Percentiles rank a stretch among this genome's conserved stretches.
Conservation (phyloP, 495 filamentous ascomycete species). For the Bombardia bombarda region DNA sequence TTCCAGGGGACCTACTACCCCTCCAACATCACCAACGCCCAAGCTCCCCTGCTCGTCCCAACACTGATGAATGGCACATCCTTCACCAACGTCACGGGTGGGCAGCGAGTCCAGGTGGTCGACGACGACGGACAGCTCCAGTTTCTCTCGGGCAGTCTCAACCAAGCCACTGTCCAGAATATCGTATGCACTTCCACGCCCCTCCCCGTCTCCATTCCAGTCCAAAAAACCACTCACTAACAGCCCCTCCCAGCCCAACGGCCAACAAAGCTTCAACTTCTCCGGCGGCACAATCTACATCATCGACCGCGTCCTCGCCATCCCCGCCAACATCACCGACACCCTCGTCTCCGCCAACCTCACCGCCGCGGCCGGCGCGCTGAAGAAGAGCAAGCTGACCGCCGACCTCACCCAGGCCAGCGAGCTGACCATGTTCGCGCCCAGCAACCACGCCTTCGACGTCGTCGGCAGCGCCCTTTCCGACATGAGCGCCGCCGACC, state of each 20-base stretch:
- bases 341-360: conserved; percentile 44
- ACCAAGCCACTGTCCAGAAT: conserved; percentile 25
- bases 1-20: conserved; percentile 46
- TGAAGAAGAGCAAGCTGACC: conserved; percentile 37
- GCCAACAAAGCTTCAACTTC: conserved; percentile 47
- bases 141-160: conserved; percentile 31
- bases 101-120: conserved; percentile 29
- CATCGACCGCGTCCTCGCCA: conserved; percentile 49
- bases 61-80: conserved; percentile 44
- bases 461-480: conserved; percentile 41
- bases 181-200: conserved; percentile 13
- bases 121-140: conserved; percentile 24
- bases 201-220: conserved; percentile 7
- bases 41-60: conserved; percentile 35
- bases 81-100: conserved; percentile 39
- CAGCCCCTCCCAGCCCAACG: neutral
- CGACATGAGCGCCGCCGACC: conserved; percentile 36
- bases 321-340: conserved; percentile 44
- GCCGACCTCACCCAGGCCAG: conserved; percentile 27
- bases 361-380: conserved; percentile 50
- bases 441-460: conserved; percentile 52
- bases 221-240: neutral
- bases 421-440: conserved; percentile 58
- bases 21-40: conserved; percentile 26
- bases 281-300: conserved; percentile 58